These are phyloP conservation scores for Paramecium tetraurelia DNA, from an alignment of 73 alveolate genomes.

Conservation along the genomic window DNA sequence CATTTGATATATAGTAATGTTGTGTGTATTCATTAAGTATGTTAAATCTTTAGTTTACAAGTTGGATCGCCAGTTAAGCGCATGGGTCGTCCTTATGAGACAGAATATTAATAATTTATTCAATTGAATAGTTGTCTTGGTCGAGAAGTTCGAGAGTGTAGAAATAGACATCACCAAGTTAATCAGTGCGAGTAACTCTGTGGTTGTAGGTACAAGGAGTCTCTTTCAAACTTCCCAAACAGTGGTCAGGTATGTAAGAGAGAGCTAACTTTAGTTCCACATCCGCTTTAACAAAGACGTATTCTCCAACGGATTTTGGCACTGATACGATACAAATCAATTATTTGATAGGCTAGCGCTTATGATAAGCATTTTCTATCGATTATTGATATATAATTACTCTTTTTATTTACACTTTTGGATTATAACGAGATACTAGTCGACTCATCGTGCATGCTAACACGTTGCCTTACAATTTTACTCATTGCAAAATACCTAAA, in stretches of 20 bases:
- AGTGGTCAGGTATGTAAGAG: background rate
- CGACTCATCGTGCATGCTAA: background rate
- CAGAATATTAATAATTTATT: background rate
- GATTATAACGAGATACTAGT: background rate
- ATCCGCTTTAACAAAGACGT: background rate
- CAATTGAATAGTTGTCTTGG: background rate
- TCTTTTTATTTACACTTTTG: background rate
- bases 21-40: background rate
- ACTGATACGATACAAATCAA: slow-evolving; percentile 31
- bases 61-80: background rate
- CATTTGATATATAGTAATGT: background rate
- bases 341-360: background rate
- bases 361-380: background rate
- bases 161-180: slow-evolving; percentile 26
- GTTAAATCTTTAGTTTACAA: background rate
- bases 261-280: slow-evolving; percentile 46
- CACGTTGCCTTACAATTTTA: slow-evolving; percentile 20
- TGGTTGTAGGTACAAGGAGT: slow-evolving; percentile 28
- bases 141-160: slow-evolving; percentile 42
- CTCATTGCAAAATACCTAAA: background rate
- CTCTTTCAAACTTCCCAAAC: slow-evolving; percentile 18
- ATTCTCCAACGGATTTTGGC: background rate
- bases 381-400: background rate
- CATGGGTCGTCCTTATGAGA: background rate
- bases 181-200: slow-evolving; percentile 39